Evolutionary conservation across 352 stramenopile genomes (phyloP).

Genomic region (Phytopythium helicoides): DNA sequence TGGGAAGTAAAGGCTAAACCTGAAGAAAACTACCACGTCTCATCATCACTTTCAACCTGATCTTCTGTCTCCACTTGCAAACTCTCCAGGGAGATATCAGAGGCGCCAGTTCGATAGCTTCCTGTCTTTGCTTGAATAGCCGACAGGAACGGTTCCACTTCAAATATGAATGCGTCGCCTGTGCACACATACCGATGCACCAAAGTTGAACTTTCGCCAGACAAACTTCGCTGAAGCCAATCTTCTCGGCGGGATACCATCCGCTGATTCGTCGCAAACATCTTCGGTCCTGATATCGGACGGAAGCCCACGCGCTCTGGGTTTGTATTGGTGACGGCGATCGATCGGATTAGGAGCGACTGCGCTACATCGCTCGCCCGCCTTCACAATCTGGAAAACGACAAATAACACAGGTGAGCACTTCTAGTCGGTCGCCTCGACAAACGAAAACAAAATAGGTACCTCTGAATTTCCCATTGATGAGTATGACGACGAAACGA

Average conservation of each 20-base stretch:
- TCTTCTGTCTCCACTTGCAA: slow-evolving; percentile 39
- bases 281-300: slow-evolving; percentile 58
- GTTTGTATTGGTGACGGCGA: slow-evolving; percentile 68
- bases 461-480: slow-evolving; percentile 49
- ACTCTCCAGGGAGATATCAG: neutral
- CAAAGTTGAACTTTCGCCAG: slow-evolving; percentile 11
- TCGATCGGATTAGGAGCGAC: slow-evolving; percentile 58
- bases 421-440: neutral
- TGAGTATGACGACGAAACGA: slow-evolving; percentile 55
- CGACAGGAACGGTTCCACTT: slow-evolving; percentile 67
- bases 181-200: slow-evolving; percentile 34
- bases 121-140: slow-evolving; percentile 22
- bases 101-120: neutral
- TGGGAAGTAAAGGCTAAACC: no score
- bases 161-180: slow-evolving; percentile 60
- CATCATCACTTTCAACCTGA: slow-evolving; percentile 65
- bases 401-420: neutral
- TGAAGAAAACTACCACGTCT: slow-evolving; percentile 22
- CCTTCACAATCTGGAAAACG: slow-evolving; percentile 46
- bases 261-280: slow-evolving; percentile 44
- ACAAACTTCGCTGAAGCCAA: slow-evolving; percentile 19
- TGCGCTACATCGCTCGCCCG: slow-evolving; percentile 46
- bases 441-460: slow-evolving; percentile 1
- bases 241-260: slow-evolving; percentile 43
- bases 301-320: slow-evolving; percentile 64